A percentile compares a stretch with the other conserved stretches of the same genome.
Evolutionary conservation across 148 eudicot species (phyloP).

Genomic region (Vaccinium darrowii): DNA sequence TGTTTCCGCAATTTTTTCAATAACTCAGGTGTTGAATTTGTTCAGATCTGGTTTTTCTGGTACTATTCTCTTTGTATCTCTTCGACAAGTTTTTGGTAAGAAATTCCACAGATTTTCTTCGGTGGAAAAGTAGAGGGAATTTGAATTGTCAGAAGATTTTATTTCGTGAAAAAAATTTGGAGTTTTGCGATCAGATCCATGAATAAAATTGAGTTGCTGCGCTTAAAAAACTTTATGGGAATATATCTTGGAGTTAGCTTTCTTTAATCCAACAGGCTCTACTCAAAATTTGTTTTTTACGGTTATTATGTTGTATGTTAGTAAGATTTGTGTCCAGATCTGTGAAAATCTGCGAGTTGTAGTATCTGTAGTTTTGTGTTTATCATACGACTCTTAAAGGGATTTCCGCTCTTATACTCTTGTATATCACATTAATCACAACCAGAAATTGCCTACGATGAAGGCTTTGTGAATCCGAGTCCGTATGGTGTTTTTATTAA

Average conservation of each 20-base stretch:
- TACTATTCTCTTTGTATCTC: background rate
- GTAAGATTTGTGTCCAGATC: background rate
- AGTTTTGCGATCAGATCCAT: background rate
- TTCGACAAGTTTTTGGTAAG: background rate
- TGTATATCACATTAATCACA: background rate
- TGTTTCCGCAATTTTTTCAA: background rate
- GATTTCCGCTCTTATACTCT: background rate
- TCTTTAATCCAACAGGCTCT: background rate
- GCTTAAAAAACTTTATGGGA: background rate
- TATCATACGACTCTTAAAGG: background rate
- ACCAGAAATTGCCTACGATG: background rate
- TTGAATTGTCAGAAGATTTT: no score
- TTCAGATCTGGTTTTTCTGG: conserved; percentile 24
- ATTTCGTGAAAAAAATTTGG: background rate
- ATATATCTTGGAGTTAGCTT: background rate
- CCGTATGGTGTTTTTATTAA: background rate
- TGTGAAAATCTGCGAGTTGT: background rate
- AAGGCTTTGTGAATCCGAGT: background rate
- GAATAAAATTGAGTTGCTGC: background rate
- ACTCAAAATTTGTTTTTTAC: background rate
- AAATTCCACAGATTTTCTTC: no score
- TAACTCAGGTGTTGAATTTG: background rate
- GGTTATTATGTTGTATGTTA: background rate
- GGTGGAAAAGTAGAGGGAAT: no score
- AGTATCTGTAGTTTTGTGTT: background rate